Conservation (phyloP, 139 green algal genomes). For the Picochlorum sp. region DNA sequence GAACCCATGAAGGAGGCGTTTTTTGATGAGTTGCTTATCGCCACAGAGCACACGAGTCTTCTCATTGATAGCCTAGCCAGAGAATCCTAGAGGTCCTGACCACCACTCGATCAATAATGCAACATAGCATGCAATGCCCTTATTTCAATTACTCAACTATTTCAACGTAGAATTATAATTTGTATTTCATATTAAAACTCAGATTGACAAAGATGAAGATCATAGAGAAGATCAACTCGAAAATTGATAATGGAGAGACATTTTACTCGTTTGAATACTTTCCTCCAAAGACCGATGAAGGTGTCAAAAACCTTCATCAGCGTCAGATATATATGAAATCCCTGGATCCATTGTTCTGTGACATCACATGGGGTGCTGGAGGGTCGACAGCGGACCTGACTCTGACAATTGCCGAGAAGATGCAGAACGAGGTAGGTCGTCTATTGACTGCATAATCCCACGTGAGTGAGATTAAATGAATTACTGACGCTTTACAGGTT, state of each 20-base stretch:
- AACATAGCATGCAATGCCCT: too few relatives aligned
- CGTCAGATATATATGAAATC: conserved; percentile 80
- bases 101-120: too few relatives aligned
- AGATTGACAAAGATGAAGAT: conserved; percentile 67
- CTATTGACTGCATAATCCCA: neutral
- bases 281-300: conserved; percentile 87
- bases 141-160: too few relatives aligned
- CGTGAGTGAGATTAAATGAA: conserved; percentile 6
- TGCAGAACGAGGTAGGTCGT: conserved; percentile 82
- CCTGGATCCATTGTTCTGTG: conserved; percentile 81
- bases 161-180: neutral
- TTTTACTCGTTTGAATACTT: conserved; percentile 98
- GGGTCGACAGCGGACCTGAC: conserved; percentile 92
- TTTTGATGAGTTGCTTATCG: too few relatives aligned
- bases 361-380: conserved; percentile 98
- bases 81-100: too few relatives aligned
- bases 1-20: too few relatives aligned
- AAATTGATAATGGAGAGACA: conserved; percentile 50
- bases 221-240: conserved; percentile 78
- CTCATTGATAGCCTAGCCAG: too few relatives aligned
- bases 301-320: conserved; percentile 89
- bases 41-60: too few relatives aligned
- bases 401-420: conserved; percentile 84
- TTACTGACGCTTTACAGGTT: conserved; percentile 51
- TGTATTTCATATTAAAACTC: neutral